Percentiles rank a stretch among this genome's conserved stretches.
Conservation (phyloP, 1,139 yeast genomes). For the Yamadazyma atmosphaerica region DNA sequence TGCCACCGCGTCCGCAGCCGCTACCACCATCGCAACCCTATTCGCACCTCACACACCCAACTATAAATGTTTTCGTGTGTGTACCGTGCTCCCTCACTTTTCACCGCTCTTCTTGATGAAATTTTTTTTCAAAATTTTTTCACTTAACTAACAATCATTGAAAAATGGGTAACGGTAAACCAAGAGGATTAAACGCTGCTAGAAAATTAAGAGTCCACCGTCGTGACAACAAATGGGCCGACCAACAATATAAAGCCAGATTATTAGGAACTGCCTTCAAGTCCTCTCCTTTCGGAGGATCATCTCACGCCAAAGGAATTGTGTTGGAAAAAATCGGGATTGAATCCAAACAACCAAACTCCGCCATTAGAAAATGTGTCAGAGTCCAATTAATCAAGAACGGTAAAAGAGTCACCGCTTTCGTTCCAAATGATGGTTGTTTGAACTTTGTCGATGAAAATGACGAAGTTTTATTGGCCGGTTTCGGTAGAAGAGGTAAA, state of each 20-base stretch:
- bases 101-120: neutral
- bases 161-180: constrained; percentile 91
- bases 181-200: constrained; percentile 99
- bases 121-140: constrained; percentile 7
- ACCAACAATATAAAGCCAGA: constrained; percentile 96
- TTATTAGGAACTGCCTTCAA: constrained; percentile 99
- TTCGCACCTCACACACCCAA: too few species aligned
- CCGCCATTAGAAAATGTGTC: constrained; percentile 99
- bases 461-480: constrained; percentile 99
- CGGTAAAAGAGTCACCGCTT: constrained; percentile 99
- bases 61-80: too few species aligned
- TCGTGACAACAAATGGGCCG: constrained; percentile 99
- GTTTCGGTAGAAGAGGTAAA: constrained; percentile 99
- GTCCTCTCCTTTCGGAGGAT: constrained; percentile 99
- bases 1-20: neutral
- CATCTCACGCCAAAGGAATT: constrained; percentile 99
- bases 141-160: too few species aligned
- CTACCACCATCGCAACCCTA: too few species aligned
- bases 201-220: constrained; percentile 99
- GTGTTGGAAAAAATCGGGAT: constrained; percentile 99
- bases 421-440: constrained; percentile 99
- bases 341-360: constrained; percentile 99
- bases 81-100: too few species aligned
- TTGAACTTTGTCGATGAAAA: constrained; percentile 98
- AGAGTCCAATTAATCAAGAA: constrained; percentile 99